Percentiles rank a stretch among this genome's conserved stretches.
phyloP scores from a whole-genome alignment of 148 eudicot species.

The Cornus florida region DNA sequence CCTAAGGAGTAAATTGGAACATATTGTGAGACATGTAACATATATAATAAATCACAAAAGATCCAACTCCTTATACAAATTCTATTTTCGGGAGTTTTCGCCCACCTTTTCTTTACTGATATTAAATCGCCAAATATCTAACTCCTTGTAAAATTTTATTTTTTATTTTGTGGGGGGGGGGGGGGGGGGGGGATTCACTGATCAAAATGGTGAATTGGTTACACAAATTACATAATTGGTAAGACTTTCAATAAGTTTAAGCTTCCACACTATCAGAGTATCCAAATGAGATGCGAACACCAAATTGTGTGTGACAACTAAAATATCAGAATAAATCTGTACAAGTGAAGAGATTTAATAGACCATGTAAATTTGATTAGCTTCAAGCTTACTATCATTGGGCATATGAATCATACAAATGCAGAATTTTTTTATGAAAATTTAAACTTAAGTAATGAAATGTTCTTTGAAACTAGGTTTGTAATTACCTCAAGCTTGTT shows the following conservation, averaged over 20 bases:
- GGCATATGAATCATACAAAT: not conserved
- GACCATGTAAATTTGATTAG: too few relatives aligned
- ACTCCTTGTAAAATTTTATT: too few relatives aligned
- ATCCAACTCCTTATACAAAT: not conserved
- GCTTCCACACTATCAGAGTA: not conserved
- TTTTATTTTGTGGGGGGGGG: too few relatives aligned
- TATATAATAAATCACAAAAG: not conserved
- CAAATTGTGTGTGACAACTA: not conserved
- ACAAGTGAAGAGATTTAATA: too few relatives aligned
- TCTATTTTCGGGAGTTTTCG: not conserved
- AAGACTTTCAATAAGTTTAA: not conserved
- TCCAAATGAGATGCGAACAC: not conserved
- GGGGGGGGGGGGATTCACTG: not conserved
- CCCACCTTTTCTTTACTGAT: not conserved
- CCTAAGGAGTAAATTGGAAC: slow-evolving; percentile 39
- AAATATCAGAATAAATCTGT: too few relatives aligned
- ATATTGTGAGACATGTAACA: not conserved
- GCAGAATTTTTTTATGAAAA: not conserved
- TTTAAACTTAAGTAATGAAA: not conserved
- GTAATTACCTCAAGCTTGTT: slow-evolving; percentile 76
- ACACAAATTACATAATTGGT: not conserved
- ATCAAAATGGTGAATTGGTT: not conserved
- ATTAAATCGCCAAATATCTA: too few relatives aligned
- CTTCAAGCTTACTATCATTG: not conserved
- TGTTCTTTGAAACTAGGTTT: not conserved